Base-by-base conservation (phyloP, 805 yeast genomes). In the Barnettozyma sp. region DNA sequence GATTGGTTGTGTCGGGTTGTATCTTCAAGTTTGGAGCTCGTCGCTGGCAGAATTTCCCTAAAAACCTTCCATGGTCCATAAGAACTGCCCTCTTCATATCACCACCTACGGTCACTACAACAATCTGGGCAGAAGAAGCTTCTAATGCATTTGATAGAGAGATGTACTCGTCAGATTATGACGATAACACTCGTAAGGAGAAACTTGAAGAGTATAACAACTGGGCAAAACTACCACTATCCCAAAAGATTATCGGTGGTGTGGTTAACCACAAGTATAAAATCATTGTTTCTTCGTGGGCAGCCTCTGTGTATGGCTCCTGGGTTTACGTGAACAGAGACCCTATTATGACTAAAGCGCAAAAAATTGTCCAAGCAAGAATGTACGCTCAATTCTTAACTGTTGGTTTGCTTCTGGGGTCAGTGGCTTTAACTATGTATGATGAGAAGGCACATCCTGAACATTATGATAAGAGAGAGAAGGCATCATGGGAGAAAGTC, bases 331-430 rank as follows among this genome's bases (percentile, higher is more conserved):
- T 82, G 35, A 78, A 82, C 62, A 73, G 70, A 48, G 95, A 85
- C 56, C 78, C 76, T 44, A 64, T 77, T 55, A 71, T 85, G 80
- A 73, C 84, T 36, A 71, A 68, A 44, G 62, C 92, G 5, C 94
- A 85, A 62, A 85, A 82, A 58, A 74, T 82, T 33, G 92, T 82
- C 22, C 88, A 81, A 55, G 94, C 94, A 22, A 78, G 94, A 72
- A 84, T 84, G 82, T 84, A 84, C 55, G 94, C 94, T 9, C 94
- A 85, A 59, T 83, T 81, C 45, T 60, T 82, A 36, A 82, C 94
- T 2, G 87, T 85, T 36, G 71, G 71, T 9, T 62, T 84, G 42
- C 62, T 84, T 45, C 59, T 84, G 36, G 86, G 78, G 16, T 75
- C 92, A 0, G 70, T 85, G 51, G 76, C 77, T 34, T 60, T 79